Conservation (phyloP, 2,329 filamentous ascomycete species). For the Trichoderma koningii region DNA sequence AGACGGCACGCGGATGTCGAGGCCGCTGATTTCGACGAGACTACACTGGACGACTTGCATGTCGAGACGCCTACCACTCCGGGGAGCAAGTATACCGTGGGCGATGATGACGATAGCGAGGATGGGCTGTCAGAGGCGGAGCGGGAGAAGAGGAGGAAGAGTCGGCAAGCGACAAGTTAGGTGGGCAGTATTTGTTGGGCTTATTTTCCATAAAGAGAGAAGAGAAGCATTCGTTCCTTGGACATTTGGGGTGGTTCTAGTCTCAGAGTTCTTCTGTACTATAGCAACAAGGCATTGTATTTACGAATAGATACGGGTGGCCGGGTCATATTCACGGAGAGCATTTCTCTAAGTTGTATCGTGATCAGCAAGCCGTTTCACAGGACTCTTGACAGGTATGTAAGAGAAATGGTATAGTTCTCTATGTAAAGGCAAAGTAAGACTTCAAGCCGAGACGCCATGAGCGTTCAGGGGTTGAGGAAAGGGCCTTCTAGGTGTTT, state of each 20-base stretch:
- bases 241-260: neutral
- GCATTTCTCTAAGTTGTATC: neutral
- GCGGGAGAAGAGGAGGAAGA: conserved; percentile 30
- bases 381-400: neutral
- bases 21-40: conserved; percentile 66
- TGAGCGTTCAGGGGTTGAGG: neutral
- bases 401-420: conserved; percentile 3
- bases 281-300: neutral
- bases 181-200: neutral
- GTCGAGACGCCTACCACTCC: conserved; percentile 49
- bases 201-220: neutral
- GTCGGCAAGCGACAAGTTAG: conserved; percentile 1
- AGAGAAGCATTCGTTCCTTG: conserved; percentile 1
- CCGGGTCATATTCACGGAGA: neutral
- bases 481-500: conserved; percentile 9
- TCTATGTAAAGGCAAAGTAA: conserved; percentile 24
- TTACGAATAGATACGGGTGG: neutral
- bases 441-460: conserved; percentile 4
- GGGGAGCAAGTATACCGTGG: conserved; percentile 57
- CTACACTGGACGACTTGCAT: conserved; percentile 63
- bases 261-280: neutral
- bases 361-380: neutral
- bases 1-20: conserved; percentile 58
- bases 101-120: conserved; percentile 59
- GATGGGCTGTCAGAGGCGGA: conserved; percentile 46